Evolutionary conservation across 2,329 filamentous ascomycete species (phyloP), one percentile per base, ranked within the genome.

Genomic region (Colletotrichum cuscutae): DNA sequence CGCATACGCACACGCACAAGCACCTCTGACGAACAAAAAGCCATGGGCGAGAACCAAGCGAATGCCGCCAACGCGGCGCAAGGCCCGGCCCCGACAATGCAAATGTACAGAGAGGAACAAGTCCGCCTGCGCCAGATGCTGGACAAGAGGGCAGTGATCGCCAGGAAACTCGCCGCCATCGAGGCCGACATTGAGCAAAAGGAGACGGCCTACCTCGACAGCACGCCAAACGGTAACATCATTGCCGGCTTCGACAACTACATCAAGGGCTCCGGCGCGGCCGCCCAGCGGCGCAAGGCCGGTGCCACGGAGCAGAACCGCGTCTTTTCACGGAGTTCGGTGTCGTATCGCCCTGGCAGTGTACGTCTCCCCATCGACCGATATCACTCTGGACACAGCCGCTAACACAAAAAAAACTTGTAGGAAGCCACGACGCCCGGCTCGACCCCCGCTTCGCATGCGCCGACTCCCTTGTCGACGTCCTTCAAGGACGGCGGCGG

Each of bases 211-310:
- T 99, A 99, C 82, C 91, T 99, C 64, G 96, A 98, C 82, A 95
- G 95, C 78, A 97, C 95, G 5, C 92, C 92, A 15, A 91, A 88
- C 77, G 97, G 97, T 57, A 99, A 99, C 85, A 98, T 99, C 80
- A 96, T 99, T 81, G 95, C 94, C 61, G 97, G 97, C 26, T 99
- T 99, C 82, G 97, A 99, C 82, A 97, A 95, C 81, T 99, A 98
- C 85, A 97, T 98, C 86, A 99, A 99, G 83, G 95, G 94, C 67
- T 89, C 89, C 22, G 89, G 90, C 9, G 89, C 90, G n/a, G 88
- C 88, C 4, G 88, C 91, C 12, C 87, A 90, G 76, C 87, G 93
- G 79, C 89, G 91, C 78, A 90, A 93, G 81, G 87, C 89, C 28
- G 89, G 89, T 5, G 85, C 92, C 61, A 87, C 87, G 73, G 94